phyloP scores from a whole-genome alignment of 75 land plant genomes.

The Cunninghamia lanceolata region DNA sequence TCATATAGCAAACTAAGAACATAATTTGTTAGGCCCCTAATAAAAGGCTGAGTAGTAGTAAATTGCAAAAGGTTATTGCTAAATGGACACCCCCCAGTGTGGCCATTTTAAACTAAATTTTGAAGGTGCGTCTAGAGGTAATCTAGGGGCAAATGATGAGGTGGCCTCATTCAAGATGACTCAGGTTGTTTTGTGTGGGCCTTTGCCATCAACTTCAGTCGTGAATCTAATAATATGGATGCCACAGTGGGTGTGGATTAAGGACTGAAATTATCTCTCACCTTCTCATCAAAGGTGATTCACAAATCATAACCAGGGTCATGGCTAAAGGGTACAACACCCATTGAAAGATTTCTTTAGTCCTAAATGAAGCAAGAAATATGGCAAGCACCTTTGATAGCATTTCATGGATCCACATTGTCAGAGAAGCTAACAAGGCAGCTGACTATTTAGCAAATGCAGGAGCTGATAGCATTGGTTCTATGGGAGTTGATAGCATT shows the following conservation, averaged over 20 bases:
- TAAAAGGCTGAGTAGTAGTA: background rate
- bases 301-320: too few relatives aligned
- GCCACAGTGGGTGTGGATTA: too few relatives aligned
- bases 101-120: background rate
- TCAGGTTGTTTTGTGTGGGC: background rate
- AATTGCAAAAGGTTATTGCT: background rate
- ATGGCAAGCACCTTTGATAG: background rate
- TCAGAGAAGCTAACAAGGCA: background rate
- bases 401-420: too few relatives aligned
- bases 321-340: background rate
- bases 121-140: background rate
- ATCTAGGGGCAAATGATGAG: too few relatives aligned
- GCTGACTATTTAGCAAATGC: background rate
- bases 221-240: background rate
- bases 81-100: background rate
- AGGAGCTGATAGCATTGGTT: background rate
- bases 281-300: too few relatives aligned
- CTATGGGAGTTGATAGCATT: background rate
- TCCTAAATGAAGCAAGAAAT: background rate
- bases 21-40: background rate
- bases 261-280: too few relatives aligned
- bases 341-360: background rate
- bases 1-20: background rate
- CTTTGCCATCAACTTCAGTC: background rate
- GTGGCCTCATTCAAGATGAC: background rate